Base-by-base conservation (phyloP, 2,329 filamentous ascomycete genomes). In the Aspergillus ochraceus region DNA sequence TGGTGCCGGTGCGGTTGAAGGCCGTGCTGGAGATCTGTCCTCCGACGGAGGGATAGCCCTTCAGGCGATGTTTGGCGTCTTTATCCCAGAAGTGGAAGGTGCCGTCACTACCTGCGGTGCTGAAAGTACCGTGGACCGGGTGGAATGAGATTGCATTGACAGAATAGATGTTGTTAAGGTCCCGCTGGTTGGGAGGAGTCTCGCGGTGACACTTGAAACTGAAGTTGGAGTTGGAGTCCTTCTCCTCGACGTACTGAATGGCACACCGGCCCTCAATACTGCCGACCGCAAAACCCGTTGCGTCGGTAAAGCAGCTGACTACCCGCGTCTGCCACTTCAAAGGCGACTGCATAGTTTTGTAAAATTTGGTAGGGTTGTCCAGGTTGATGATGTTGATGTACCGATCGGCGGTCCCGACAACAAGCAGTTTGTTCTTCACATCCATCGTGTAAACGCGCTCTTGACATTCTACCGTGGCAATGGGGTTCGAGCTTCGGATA, bases 121-220 rank as follows among this genome's bases (percentile, higher is more conserved):
- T 96, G 81, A 99, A 99, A n/a, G 95, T 99, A 71, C 95, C 95
- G 77, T 97, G 93, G 12, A 90, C 84, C 1, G 95, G 95, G 79
- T 99, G 95, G 87, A 98, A 98, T 24, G 91, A 96, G 76, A 99
- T 99, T 68, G 92, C 90, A 80, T 99, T 99, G 73, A 99, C 92
- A 1, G 92, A 89, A 81, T 93, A 95, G 69, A 98, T 95, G 72
- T 94, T 95, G 69, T 90, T 91, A 65, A 89, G 81, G 77, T 92
- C 93, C 71, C 75, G 86, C 56, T 71, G 74, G 55, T 75, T 77
- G 59, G 87, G 80, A 1, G 90, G 86, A 5, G 87, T 86, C 70
- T 97, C 91, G 60, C 95, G 92, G 77, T 99, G 95, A 79, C 95
- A 99, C 79, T 98, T 98, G 87, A 99, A 99, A 47, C 92, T 97